These are phyloP conservation scores for Penicillium taxi DNA, from an alignment of 495 filamentous ascomycete species.

Conservation along the genomic window DNA sequence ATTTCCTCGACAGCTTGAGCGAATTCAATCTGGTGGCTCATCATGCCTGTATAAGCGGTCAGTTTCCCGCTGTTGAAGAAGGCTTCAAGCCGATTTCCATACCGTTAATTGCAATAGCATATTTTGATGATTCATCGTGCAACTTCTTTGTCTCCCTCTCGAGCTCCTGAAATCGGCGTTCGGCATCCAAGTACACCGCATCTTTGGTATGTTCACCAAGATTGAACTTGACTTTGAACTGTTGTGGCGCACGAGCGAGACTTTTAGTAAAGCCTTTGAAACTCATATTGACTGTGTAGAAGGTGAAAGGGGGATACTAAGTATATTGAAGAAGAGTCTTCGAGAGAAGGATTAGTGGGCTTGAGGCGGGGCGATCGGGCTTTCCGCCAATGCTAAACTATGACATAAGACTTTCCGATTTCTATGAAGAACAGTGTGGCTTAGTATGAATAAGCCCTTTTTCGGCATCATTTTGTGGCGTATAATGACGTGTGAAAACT, in stretches of 20 bases:
- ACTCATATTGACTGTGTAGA: constrained; percentile 59
- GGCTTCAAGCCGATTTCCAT: neutral
- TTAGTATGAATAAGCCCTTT: no score
- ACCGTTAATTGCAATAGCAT: constrained; percentile 95
- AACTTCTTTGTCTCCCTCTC: constrained; percentile 94
- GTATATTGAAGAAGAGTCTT: constrained; percentile 5
- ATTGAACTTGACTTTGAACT: constrained; percentile 85
- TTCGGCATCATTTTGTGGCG: constrained; percentile 5
- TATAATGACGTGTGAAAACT: no score
- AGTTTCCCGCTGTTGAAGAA: neutral
- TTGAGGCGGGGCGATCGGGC: constrained; percentile 12
- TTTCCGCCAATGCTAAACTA: constrained; percentile 22
- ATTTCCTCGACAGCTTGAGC: constrained; percentile 90
- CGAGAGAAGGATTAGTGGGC: no score
- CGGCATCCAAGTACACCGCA: constrained; percentile 87
- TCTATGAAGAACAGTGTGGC: no score
- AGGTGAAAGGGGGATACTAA: constrained; percentile 3
- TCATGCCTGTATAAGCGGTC: constrained; percentile 58
- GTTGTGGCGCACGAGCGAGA: constrained; percentile 80
- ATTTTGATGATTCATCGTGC: constrained; percentile 88
- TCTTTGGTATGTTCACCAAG: constrained; percentile 90
- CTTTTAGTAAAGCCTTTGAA: constrained; percentile 93
- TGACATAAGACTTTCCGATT: constrained; percentile 36
- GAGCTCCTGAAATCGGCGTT: constrained; percentile 87
- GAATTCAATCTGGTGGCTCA: constrained; percentile 97